Conservation (phyloP, 2,329 filamentous ascomycete genomes). For the Davidsoniella virescens region DNA sequence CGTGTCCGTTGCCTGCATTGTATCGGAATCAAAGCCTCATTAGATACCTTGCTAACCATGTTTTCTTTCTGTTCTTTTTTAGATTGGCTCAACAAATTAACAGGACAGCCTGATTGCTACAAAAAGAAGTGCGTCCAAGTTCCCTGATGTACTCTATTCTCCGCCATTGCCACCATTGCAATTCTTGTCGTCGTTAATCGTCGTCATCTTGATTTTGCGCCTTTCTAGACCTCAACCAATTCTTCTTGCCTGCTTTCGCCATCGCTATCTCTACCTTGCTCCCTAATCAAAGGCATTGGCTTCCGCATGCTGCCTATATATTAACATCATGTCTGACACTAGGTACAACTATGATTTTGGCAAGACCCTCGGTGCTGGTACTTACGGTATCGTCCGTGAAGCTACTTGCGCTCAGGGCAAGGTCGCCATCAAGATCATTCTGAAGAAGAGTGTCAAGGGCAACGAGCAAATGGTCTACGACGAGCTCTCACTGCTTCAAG, state of each 20-base stretch:
- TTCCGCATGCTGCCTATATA: conserved; percentile 5
- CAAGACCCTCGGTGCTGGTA: conserved; percentile 84
- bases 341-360: conserved; percentile 85
- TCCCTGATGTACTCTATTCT: conserved; percentile 3
- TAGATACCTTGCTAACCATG: conserved; percentile 6
- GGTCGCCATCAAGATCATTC: conserved; percentile 95
- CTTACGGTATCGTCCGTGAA: conserved; percentile 95
- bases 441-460: conserved; percentile 97
- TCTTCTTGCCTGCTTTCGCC: too few species aligned
- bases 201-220: conserved; percentile 9
- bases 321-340: conserved; percentile 17
- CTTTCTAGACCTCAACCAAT: neutral
- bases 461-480: conserved; percentile 99
- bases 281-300: conserved; percentile 13
- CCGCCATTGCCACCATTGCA: neutral
- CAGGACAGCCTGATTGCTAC: conserved; percentile 94
- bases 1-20: neutral
- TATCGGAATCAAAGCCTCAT: neutral
- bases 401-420: conserved; percentile 70
- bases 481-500: conserved; percentile 84
- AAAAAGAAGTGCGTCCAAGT: conserved; percentile 67
- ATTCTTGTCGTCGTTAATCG: neutral
- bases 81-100: conserved; percentile 66
- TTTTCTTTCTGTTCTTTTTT: conserved; percentile 8
- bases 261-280: neutral